phyloP scores from a whole-genome alignment of 1,284 basidiomycete genomes.

The Paramarasmius palmivorus region DNA sequence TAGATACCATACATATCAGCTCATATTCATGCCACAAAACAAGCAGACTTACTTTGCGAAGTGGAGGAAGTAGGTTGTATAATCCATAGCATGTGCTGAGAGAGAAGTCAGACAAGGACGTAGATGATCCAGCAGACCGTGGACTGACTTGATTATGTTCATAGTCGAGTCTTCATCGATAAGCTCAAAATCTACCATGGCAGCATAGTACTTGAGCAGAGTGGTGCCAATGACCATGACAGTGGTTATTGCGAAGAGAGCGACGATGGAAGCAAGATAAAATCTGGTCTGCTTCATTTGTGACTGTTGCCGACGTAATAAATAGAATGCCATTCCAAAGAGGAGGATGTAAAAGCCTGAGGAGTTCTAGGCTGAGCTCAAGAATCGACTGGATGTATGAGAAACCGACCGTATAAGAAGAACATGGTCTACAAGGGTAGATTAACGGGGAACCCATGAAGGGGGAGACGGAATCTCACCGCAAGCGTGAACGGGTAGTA shows the following conservation, averaged over 20 bases:
- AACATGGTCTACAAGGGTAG: no score
- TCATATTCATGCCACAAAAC: background rate
- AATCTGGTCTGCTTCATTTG: background rate
- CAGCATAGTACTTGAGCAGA: no score
- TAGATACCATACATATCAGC: background rate
- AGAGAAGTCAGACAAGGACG: background rate
- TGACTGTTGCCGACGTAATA: background rate
- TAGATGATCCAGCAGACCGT: background rate
- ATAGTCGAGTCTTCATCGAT: background rate
- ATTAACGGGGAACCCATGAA: no score
- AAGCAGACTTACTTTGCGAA: background rate
- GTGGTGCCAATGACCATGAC: background rate
- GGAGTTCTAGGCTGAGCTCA: no score
- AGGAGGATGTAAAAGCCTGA: conserved; percentile 1
- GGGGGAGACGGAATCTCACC: no score
- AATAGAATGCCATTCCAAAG: background rate
- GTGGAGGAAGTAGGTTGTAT: background rate
- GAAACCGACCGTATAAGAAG: no score
- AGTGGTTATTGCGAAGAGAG: background rate
- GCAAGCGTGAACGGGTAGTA: no score
- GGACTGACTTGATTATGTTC: background rate
- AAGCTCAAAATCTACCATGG: background rate
- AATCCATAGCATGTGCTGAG: background rate
- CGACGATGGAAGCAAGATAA: background rate
- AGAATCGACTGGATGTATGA: no score